Base-by-base conservation (phyloP, 331 rosid species). In the Pyracantha coccinea region DNA sequence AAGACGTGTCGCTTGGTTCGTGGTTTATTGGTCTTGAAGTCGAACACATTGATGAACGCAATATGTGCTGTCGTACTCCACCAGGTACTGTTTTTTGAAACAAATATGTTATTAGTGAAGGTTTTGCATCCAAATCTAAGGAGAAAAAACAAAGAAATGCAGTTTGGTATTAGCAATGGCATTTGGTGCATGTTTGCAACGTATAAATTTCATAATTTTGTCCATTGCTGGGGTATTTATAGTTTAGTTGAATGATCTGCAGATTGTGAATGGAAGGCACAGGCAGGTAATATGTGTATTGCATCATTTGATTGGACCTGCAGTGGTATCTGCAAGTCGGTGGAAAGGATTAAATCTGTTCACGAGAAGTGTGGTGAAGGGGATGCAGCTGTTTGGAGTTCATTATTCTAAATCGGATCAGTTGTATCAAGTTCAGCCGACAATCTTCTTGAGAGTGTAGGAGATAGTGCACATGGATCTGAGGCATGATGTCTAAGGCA, bases 191-290 rank as follows among this genome's bases (percentile, higher is more conserved):
- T 74, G 24, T 74, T 61, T 7, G 33, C n/a, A 62, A 21, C 9
- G 9, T 8, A 4, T 38, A 20, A 41, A 9, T 8, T 35, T 52
- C 54, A 31, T 62, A 29, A 27, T 17, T 21, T 20, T 45, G 32
- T 62, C 10, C 66, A 67, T 78, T 74, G 57, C 29, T 60, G 23
- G 21, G 81, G 9, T 82, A n/a, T 71, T 71, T 35, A 21, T 60
- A 44, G 70, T 71, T 75, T 59, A 27, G n/a, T 58, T 67, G 35
- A 60, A 77, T 74, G 66, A 19, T 84, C 66, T 80, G 79, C 83
- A 95, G 99, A 95, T 62, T 95, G 99, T 27, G 99, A 95, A 86
- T 95, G 99, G 99, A 95, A 95, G 88, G 95, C 98, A 7, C 92
- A 89, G 53, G 99, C 99, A 8, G 99, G 98, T 28, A 92, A 95